Percentiles rank a stretch among this genome's conserved stretches.
Conservation (phyloP, 2,329 filamentous ascomycete species). For the Phoma sp. region DNA sequence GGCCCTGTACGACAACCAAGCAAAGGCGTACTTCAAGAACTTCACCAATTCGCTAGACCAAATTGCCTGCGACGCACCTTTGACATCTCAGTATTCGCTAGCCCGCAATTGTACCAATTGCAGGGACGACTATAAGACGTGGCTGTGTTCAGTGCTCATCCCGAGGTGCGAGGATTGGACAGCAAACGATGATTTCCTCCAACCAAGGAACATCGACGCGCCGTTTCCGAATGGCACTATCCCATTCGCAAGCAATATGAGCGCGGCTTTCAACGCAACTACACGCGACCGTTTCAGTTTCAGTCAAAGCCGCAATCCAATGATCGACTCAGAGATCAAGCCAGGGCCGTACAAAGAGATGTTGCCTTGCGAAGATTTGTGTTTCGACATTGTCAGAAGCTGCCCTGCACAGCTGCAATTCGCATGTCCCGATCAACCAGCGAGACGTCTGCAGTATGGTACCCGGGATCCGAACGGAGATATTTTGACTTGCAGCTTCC, state of each 20-base stretch:
- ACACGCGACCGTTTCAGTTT: conserved; percentile 45
- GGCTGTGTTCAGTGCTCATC: conserved; percentile 93
- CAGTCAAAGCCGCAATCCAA: conserved; percentile 69
- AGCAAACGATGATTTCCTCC: conserved; percentile 57
- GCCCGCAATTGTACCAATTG: conserved; percentile 79
- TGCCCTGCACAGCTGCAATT: conserved; percentile 82
- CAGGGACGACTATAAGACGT: conserved; percentile 81
- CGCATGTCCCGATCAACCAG: conserved; percentile 64
- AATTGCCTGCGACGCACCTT: conserved; percentile 79
- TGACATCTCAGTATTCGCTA: conserved; percentile 80
- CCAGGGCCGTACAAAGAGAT: conserved; percentile 96
- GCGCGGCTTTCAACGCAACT: conserved; percentile 32
- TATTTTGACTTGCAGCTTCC: conserved; percentile 48
- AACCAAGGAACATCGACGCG: conserved; percentile 72
- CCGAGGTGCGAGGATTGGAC: conserved; percentile 89
- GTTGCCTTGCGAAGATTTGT: conserved; percentile 85
- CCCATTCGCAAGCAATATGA: conserved; percentile 19
- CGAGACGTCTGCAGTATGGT: conserved; percentile 34
- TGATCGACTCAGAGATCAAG: conserved; percentile 73
- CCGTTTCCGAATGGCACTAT: conserved; percentile 72
- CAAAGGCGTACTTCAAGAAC: conserved; percentile 70
- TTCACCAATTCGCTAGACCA: conserved; percentile 85
- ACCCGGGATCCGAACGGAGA: conserved; percentile 18
- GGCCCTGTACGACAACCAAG: conserved; percentile 78
- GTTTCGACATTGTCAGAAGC: conserved; percentile 81